These are phyloP conservation scores for Talaromyces rugulosus DNA, from an alignment of 2,329 filamentous ascomycete species.

Conservation along the genomic window DNA sequence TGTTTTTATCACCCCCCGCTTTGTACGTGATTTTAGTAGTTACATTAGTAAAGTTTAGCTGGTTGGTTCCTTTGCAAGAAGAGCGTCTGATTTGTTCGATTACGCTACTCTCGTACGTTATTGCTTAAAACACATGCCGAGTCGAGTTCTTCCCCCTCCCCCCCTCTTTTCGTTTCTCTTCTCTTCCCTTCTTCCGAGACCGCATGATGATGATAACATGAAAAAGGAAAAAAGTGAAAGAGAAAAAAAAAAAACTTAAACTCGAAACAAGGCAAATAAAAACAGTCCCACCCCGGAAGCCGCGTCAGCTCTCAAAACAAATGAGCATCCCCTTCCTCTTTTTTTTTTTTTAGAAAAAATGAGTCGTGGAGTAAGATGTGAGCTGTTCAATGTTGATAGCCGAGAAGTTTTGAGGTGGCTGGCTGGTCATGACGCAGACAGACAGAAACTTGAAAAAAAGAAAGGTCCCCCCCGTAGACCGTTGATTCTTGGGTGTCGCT, in stretches of 20 bases:
- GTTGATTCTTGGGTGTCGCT: background rate
- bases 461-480: background rate
- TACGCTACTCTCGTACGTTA: background rate
- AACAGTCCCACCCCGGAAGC: background rate
- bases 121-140: background rate
- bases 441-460: conserved; percentile 2
- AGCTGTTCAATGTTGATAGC: background rate
- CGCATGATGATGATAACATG: background rate
- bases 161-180: background rate
- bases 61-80: background rate
- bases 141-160: background rate
- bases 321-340: background rate
- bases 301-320: background rate
- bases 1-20: background rate
- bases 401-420: background rate
- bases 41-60: background rate
- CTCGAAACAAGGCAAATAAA: background rate
- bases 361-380: background rate
- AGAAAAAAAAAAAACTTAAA: background rate
- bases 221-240: background rate
- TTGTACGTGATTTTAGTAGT: background rate
- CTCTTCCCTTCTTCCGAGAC: background rate
- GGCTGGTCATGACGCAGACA: conserved; percentile 1
- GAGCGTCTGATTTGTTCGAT: background rate
- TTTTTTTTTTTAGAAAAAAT: background rate